Evolutionary conservation across 441 rosid genomes (phyloP).

Genomic region (Mallotus repandus): DNA sequence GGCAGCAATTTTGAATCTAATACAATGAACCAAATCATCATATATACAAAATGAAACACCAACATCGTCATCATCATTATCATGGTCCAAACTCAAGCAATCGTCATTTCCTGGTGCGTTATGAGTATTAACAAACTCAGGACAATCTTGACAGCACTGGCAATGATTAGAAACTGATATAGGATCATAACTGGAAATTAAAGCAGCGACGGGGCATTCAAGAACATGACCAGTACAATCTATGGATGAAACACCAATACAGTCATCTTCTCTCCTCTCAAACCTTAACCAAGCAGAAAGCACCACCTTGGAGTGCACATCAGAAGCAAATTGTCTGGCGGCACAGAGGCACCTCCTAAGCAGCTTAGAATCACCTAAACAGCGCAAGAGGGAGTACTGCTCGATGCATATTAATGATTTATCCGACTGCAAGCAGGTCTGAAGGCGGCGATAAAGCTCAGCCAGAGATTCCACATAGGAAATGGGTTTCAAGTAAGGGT

Average conservation of each 20-base stretch:
- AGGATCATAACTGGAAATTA: conserved; percentile 66
- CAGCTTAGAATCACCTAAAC: conserved; percentile 73
- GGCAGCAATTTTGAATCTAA: conserved; percentile 64
- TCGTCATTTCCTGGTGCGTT: conserved; percentile 36
- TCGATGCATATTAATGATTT: conserved; percentile 59
- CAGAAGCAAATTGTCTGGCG: conserved; percentile 69
- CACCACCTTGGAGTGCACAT: conserved; percentile 75
- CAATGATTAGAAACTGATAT: conserved; percentile 59
- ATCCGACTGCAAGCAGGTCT: conserved; percentile 43
- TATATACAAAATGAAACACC: conserved; percentile 71
- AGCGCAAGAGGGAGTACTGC: conserved; percentile 62
- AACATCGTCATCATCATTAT: conserved; percentile 28
- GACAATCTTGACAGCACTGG: conserved; percentile 35
- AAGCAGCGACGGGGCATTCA: conserved; percentile 76
- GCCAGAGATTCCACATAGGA: conserved; percentile 66
- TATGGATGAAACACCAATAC: conserved; percentile 66
- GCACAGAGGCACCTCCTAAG: conserved; percentile 72
- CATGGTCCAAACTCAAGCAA: conserved; percentile 54
- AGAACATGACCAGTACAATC: conserved; percentile 71
- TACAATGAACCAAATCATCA: conserved; percentile 61
- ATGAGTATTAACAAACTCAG: conserved; percentile 35
- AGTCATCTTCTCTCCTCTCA: conserved; percentile 93
- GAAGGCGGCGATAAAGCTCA: conserved; percentile 56
- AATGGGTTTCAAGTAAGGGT: conserved; percentile 56
- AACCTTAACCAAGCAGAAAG: conserved; percentile 82